Base-by-base conservation (phyloP, 2,329 filamentous ascomycete genomes). In the Zasmidium cellare region DNA sequence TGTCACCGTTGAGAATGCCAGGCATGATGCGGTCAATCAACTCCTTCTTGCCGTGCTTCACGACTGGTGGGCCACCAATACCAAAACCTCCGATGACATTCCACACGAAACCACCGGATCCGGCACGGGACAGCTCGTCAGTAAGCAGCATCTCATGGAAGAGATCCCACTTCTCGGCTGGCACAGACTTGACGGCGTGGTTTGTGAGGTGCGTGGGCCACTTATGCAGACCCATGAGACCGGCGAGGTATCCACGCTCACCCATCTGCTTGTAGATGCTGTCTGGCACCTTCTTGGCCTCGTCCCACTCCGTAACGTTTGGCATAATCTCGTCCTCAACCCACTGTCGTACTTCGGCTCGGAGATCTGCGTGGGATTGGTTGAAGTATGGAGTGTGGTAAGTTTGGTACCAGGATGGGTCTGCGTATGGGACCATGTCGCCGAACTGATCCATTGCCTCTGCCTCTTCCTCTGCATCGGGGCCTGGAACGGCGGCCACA, bases 381-480 rank as follows among this genome's bases (percentile, higher is more conserved):
- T 97, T 97, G 83, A 89, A 96, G 83, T 97, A 97, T 24, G 93
- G 91, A 1, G 93, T 96, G 79, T 96, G 90, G 77, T 96, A 96
- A 59, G 55, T 69, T 51, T 72, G 70, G 61, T 71, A 71, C 94
- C 94, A 99, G 48, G 84, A 86, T 12, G 94, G 94, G 69, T 99
- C 94, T 24, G 86, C 89, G 72, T 96, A 97, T 28, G 94, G 94
- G 64, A 99, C 87, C 73, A 94, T 82, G 66, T 89, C 86, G 59
- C 94, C 94, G 72, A 86, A 97, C 0, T 89, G 83, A 70, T 97
- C 93, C 53, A 96, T 81, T 2, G 92, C 82, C 75, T 92, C 91
- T 9, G 83, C 77, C 60, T 87, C 81, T 45, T 76, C 71, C 16
- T 76, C 72, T 46, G 76, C 75, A 38, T 50, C 76, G 53, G 71